Evolutionary conservation across 1,284 basidiomycete genomes (phyloP).

Genomic region (Gymnopus androsaceus): DNA sequence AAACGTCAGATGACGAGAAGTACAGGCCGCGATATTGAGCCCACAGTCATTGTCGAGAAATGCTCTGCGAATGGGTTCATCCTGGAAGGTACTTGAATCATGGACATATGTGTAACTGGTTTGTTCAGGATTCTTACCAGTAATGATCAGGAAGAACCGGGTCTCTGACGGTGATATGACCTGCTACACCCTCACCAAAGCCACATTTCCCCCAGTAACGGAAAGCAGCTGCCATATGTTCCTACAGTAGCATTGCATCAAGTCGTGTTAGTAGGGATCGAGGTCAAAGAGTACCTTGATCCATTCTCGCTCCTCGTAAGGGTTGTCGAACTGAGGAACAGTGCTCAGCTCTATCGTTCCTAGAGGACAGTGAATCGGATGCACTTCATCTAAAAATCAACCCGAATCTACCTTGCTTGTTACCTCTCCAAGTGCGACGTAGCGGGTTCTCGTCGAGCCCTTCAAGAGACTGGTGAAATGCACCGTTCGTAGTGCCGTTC

Average conservation of each 20-base stretch:
- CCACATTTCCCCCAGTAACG: constrained; percentile 47
- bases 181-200: constrained; percentile 60
- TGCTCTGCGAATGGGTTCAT: constrained; percentile 33
- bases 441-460: constrained; percentile 18
- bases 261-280: background rate
- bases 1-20: background rate
- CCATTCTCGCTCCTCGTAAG: constrained; percentile 30
- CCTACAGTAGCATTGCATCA: constrained; percentile 14
- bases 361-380: background rate
- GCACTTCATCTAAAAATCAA: background rate
- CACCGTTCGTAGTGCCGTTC: background rate
- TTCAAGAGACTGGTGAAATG: constrained; percentile 5
- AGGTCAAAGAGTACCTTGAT: constrained; percentile 24
- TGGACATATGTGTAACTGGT: background rate
- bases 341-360: background rate
- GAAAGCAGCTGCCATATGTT: constrained; percentile 30
- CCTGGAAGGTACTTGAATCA: constrained; percentile 16
- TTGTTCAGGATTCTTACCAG: no score
- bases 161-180: constrained; percentile 63
- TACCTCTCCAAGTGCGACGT: constrained; percentile 20
- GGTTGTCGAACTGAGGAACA: constrained; percentile 28
- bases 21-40: background rate
- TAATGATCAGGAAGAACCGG: constrained; percentile 23
- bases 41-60: constrained; percentile 30
- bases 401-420: constrained; percentile 14